phyloP scores from a whole-genome alignment of 768 basidiomycete genomes.

The Trametopsis cervina region DNA sequence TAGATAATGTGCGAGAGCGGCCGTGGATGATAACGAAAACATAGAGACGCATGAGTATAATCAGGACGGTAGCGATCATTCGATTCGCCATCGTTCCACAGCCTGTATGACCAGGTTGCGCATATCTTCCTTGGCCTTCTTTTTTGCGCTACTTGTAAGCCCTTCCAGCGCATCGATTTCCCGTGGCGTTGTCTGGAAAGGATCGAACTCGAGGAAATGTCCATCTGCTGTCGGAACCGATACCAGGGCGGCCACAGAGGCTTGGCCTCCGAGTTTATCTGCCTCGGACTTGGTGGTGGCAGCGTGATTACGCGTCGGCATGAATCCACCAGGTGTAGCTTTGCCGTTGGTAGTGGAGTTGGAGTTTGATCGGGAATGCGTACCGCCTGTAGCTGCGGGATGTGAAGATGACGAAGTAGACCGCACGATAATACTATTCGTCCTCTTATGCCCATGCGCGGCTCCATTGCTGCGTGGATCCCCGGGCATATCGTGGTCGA shows the following conservation, averaged over 20 bases:
- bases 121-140: slow-evolving; percentile 75
- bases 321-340: not conserved
- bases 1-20: not conserved
- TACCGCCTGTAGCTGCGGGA: slow-evolving; percentile 19
- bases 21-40: not conserved
- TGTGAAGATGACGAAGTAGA: slow-evolving; percentile 14
- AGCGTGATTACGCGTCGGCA: slow-evolving; percentile 10
- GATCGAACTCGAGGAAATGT: slow-evolving; percentile 79
- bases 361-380: slow-evolving; percentile 19
- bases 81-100: slow-evolving; percentile 71
- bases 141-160: slow-evolving; percentile 77
- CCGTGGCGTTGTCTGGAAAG: slow-evolving; percentile 63
- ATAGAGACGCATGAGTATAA: not conserved
- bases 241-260: slow-evolving; percentile 44
- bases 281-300: slow-evolving; percentile 5
- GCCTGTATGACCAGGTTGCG: slow-evolving; percentile 62
- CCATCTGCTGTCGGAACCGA: slow-evolving; percentile 80
- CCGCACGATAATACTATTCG: slow-evolving; percentile 35
- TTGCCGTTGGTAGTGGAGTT: slow-evolving; percentile 6
- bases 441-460: slow-evolving; percentile 17
- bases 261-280: no score
- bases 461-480: slow-evolving; percentile 13
- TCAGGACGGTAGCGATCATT: not conserved
- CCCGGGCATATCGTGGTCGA: slow-evolving; percentile 20
- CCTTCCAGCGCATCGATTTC: slow-evolving; percentile 72